Evolutionary conservation across 2,329 filamentous ascomycete genomes (phyloP).

Genomic region (Exserohilum turcica): DNA sequence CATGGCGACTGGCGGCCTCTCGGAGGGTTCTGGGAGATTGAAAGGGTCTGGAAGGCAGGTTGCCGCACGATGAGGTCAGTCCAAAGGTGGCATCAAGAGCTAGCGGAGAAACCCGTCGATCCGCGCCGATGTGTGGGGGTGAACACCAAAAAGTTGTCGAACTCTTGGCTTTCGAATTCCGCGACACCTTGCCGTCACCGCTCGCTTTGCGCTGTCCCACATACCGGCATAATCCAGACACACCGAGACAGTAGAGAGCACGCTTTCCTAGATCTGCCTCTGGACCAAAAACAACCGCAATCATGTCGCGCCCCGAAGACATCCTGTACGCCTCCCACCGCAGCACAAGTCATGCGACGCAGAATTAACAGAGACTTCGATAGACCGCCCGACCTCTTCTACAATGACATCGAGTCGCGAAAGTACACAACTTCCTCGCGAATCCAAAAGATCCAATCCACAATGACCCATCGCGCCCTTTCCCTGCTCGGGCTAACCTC

Average conservation of each 20-base stretch:
- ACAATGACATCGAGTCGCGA: conserved; percentile 91
- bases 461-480: conserved; percentile 92
- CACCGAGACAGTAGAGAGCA: not conserved
- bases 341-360: conserved; percentile 13
- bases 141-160: conserved; percentile 33
- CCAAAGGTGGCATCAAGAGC: conserved; percentile 31
- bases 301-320: conserved; percentile 97
- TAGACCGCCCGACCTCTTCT: conserved; percentile 94
- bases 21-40: conserved; percentile 1
- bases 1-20: conserved; percentile 61
- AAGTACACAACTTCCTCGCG: conserved; percentile 98
- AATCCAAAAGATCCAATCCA: conserved; percentile 92
- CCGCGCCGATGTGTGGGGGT: conserved; percentile 26
- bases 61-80: conserved; percentile 31
- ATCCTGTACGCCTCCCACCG: conserved; percentile 68
- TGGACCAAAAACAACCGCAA: conserved; percentile 45
- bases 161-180: conserved; percentile 21
- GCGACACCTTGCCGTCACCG: not conserved
- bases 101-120: conserved; percentile 21
- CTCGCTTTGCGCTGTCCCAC: not conserved
- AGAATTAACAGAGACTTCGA: conserved; percentile 9
- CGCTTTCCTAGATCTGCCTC: not conserved
- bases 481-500: conserved; percentile 80
- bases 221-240: not conserved
- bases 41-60: conserved; percentile 11